phyloP scores from a whole-genome alignment of 192 early-diverging fungal genomes.

The Mortierella alpina region DNA sequence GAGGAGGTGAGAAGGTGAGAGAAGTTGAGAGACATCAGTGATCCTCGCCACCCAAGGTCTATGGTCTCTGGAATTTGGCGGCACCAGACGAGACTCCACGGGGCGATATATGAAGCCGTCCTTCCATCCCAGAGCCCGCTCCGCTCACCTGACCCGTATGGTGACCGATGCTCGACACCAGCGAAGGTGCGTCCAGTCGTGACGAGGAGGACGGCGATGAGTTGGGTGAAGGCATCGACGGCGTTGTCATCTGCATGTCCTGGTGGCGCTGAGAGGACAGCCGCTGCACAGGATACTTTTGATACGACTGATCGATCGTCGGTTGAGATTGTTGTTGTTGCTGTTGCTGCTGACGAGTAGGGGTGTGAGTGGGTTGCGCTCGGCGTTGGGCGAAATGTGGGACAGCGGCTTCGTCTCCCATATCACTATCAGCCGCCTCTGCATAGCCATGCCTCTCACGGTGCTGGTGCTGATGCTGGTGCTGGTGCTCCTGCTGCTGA shows the following conservation, averaged over 20 bases:
- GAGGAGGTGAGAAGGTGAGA: no score
- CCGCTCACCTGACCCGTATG: background rate
- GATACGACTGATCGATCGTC: background rate
- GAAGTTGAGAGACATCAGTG: no score
- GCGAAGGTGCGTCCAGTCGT: conserved; percentile 29
- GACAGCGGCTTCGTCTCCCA: background rate
- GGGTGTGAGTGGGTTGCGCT: background rate
- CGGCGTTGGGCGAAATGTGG: conserved; percentile 17
- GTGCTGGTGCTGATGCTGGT: conserved; percentile 16
- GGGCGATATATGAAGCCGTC: no score
- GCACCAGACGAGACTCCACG: no score
- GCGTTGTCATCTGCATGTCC: conserved; percentile 45
- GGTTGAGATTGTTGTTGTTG: background rate
- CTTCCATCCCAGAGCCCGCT: no score
- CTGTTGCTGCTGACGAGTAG: background rate
- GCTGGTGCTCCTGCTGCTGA: background rate
- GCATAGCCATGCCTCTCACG: background rate
- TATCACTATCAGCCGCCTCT: conserved; percentile 1
- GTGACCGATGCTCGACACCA: conserved; percentile 21
- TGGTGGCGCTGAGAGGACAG: conserved; percentile 13
- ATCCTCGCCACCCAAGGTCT: no score
- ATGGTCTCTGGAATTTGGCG: no score
- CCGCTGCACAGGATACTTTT: background rate
- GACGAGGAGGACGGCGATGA: conserved; percentile 39
- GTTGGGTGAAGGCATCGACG: conserved; percentile 35